These are phyloP conservation scores for Coemansia sp. DNA, from an alignment of 192 early-diverging fungal species.

Conservation along the genomic window DNA sequence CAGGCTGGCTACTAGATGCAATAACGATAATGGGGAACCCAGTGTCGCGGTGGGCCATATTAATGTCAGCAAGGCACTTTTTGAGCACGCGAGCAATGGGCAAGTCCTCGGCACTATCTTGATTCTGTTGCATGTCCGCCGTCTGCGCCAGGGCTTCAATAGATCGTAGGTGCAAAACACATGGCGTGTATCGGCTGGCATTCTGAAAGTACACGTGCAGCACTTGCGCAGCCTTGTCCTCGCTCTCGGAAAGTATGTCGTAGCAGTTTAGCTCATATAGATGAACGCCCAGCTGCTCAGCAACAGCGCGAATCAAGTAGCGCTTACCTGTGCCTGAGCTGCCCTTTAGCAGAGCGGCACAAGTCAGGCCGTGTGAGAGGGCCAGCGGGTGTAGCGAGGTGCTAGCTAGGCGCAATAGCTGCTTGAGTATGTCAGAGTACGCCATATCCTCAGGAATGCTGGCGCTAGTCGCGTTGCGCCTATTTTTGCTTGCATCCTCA, in stretches of 20 bases:
- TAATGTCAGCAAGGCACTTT: slow-evolving; percentile 26
- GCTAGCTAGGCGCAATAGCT: slow-evolving; percentile 60
- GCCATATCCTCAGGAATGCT: slow-evolving; percentile 4
- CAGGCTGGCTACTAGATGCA: slow-evolving; percentile 74
- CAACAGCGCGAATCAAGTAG: slow-evolving; percentile 62
- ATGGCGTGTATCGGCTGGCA: slow-evolving; percentile 73
- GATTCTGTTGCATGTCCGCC: slow-evolving; percentile 28
- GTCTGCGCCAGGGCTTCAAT: slow-evolving; percentile 74
- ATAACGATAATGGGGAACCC: slow-evolving; percentile 74
- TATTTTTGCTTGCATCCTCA: background rate
- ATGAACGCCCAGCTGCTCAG: slow-evolving; percentile 74
- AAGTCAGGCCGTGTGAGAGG: slow-evolving; percentile 62
- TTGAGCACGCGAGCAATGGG: slow-evolving; percentile 47
- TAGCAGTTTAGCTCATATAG: slow-evolving; percentile 77
- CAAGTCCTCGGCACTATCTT: slow-evolving; percentile 36
- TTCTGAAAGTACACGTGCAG: slow-evolving; percentile 77
- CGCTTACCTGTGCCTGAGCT: slow-evolving; percentile 83
- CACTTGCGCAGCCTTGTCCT: slow-evolving; percentile 73
- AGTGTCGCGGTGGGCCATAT: slow-evolving; percentile 38
- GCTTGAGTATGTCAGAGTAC: slow-evolving; percentile 15
- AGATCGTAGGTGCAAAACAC: slow-evolving; percentile 74
- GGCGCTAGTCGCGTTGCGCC: background rate
- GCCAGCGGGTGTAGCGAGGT: slow-evolving; percentile 76
- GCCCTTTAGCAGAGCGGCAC: slow-evolving; percentile 74
- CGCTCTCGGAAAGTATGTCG: slow-evolving; percentile 76